Conservation (phyloP, 139 green algal genomes). For the Ettlia oleoabundans region DNA sequence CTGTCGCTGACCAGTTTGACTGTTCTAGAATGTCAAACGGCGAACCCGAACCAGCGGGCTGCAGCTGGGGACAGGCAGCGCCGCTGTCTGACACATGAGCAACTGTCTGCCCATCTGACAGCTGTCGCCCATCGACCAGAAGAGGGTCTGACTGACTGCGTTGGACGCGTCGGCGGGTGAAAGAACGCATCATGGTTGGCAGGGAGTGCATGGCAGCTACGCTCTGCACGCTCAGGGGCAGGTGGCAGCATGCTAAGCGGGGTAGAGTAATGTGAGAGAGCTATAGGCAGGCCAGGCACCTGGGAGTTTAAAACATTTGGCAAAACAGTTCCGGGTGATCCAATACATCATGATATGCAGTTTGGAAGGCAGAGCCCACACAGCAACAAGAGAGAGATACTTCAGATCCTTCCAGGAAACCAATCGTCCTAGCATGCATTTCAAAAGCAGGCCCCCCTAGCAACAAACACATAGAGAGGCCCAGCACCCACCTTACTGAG, state of each 20-base stretch:
- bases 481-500: background rate
- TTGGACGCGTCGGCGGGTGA: background rate
- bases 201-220: constrained; percentile 21
- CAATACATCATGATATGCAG: too few species aligned
- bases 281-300: too few species aligned
- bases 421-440: too few species aligned
- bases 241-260: too few species aligned
- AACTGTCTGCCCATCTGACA: background rate
- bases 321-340: too few species aligned
- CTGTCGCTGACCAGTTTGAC: background rate
- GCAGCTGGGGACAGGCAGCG: background rate
- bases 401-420: too few species aligned
- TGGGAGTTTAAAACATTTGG: too few species aligned
- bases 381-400: too few species aligned
- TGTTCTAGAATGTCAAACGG: too few species aligned
- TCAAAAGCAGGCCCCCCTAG: background rate
- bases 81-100: background rate
- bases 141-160: constrained; percentile 3
- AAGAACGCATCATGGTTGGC: constrained; percentile 4
- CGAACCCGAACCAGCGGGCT: too few species aligned
- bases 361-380: too few species aligned
- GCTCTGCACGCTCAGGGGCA: background rate
- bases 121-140: background rate
- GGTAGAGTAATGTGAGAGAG: too few species aligned
- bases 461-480: background rate